Evolutionary conservation across 441 rosid species (phyloP).

Genomic region (Brassica balearica): DNA sequence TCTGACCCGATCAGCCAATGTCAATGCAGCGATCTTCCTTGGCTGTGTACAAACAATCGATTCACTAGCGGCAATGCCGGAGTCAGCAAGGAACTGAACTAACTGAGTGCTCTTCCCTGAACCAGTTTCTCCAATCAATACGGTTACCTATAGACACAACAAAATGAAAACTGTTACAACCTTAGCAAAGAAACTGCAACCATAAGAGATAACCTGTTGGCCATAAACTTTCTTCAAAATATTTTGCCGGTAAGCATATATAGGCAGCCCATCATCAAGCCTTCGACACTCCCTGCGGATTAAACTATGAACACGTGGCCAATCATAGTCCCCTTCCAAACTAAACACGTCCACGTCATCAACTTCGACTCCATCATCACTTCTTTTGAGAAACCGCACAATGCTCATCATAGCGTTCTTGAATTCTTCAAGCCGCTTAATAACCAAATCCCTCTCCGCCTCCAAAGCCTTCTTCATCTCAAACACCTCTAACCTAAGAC

Average conservation of each 20-base stretch:
- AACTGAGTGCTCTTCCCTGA: conserved; percentile 97
- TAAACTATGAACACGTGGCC: conserved; percentile 57
- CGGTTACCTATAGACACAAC: conserved; percentile 57
- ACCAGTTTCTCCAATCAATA: conserved; percentile 94
- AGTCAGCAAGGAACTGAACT: conserved; percentile 92
- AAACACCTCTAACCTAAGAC: conserved; percentile 25
- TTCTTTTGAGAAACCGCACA: conserved; percentile 49
- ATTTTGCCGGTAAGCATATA: too few species aligned
- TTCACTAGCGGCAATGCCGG: conserved; percentile 63
- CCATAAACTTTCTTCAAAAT: too few species aligned
- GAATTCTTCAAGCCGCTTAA: conserved; percentile 59
- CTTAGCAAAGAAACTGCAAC: conserved; percentile 14
- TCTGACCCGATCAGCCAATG: conserved; percentile 74
- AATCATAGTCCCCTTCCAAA: conserved; percentile 48
- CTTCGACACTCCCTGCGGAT: conserved; percentile 66
- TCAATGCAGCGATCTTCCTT: conserved; percentile 83
- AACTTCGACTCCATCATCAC: too few species aligned
- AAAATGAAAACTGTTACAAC: background rate
- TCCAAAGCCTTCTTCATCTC: conserved; percentile 44
- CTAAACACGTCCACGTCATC: conserved; percentile 45
- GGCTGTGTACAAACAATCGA: conserved; percentile 92
- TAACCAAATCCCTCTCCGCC: conserved; percentile 49
- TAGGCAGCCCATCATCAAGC: too few species aligned
- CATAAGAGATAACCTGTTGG: too few species aligned
- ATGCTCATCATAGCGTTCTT: conserved; percentile 54